Conservation (phyloP, 2,329 filamentous ascomycete species). For the Pseudogymnoascus sp. region DNA sequence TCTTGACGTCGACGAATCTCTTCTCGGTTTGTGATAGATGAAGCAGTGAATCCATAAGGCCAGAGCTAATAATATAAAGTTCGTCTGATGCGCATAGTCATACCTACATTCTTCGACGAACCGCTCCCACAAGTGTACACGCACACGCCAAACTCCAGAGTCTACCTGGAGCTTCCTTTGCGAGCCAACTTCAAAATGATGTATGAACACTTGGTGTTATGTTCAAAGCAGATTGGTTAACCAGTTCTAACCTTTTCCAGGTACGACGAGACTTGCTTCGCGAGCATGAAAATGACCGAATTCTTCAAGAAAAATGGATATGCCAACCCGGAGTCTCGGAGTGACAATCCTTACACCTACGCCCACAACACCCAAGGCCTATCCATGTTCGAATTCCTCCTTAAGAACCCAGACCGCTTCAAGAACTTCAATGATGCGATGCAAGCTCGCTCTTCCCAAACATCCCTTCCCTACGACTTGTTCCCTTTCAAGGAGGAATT, state of each 20-base stretch:
- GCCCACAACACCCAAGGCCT: constrained; percentile 20
- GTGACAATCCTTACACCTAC: constrained; percentile 24
- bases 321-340: constrained; percentile 17
- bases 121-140: constrained; percentile 17
- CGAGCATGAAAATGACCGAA: constrained; percentile 17
- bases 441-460: constrained; percentile 16
- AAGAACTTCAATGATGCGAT: constrained; percentile 26
- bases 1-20: constrained; percentile 18
- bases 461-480: constrained; percentile 11
- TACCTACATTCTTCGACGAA: constrained; percentile 18
- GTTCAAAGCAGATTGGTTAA: neutral
- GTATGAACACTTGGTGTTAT: constrained; percentile 6
- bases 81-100: constrained; percentile 20
- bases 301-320: constrained; percentile 21
- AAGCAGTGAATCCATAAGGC: neutral
- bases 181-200: constrained; percentile 19
- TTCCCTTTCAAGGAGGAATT: constrained; percentile 22
- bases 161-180: constrained; percentile 17
- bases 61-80: constrained; percentile 12
- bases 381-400: constrained; percentile 24
- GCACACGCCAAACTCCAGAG: constrained; percentile 20
- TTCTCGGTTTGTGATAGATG: constrained; percentile 17
- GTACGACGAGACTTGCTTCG: constrained; percentile 20
- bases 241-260: constrained; percentile 11
- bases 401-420: constrained; percentile 21